Evolutionary conservation across 441 rosid genomes (phyloP), one percentile per base, ranked within the genome.

Genomic region (Melianthus villosus): DNA sequence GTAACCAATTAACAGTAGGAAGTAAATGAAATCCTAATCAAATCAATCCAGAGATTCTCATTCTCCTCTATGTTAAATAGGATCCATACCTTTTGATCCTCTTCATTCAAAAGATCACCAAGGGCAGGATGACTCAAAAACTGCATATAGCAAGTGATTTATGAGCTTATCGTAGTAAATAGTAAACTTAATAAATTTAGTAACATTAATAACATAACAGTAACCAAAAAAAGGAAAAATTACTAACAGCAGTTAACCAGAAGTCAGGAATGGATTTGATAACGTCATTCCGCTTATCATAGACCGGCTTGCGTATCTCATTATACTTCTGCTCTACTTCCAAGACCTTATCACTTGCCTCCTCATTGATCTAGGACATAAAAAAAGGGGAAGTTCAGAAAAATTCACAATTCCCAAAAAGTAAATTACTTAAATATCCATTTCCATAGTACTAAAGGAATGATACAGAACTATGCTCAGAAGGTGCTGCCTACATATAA

Each of bases 291-390:
- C 98, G 68, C 63, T 67, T 71, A 44, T 81, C 83, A 56, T 84
- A 89, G 4, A 84, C 80, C 12, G 96, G 97, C 56, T 59, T 81
- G 56, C 96, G 75, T 3, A 79, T 64, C 66, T 52, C 92, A 27
- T 75, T 89, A 38, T 74, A 89, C 45, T 81, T 84, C 65, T 84
- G 97, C 63, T 89, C 97, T 52, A 89, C 83, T 58, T 81, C 94
- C 70, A 89, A 67, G 22, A 89, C 87, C 49, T 83, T 79, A 46
- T 84, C 94, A 42, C 94, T 84, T 0, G 94, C 97, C 65, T 89
- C 89, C 48, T 84, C 95, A 35, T 84, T 84, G 32, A 89, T 79
- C 97, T 87, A 59, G 10, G 52, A 40, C 30, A 10, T 9, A 40
- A 37, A 32, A 9, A 40, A 6, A 15, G 12, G 8, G 12, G 41